Percentiles rank a stretch among this genome's conserved stretches.
Evolutionary conservation across 495 filamentous ascomycete species (phyloP).

Genomic region (Aspergillus funiculosus): DNA sequence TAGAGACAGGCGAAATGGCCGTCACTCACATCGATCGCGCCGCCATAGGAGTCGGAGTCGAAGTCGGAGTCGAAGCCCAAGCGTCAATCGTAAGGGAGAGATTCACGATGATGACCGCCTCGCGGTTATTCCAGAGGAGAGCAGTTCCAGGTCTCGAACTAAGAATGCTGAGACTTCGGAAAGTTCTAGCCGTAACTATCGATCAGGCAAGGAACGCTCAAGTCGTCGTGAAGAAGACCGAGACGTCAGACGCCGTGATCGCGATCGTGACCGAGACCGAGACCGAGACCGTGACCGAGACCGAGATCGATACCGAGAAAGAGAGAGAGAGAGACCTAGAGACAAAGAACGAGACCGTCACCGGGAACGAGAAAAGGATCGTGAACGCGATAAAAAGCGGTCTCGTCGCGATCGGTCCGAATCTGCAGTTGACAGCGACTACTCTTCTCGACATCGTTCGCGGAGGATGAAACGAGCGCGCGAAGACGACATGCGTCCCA

Average conservation of each 20-base stretch:
- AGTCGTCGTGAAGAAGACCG: conserved; percentile 36
- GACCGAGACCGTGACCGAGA: conserved; percentile 44
- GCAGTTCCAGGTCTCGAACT: conserved; percentile 14
- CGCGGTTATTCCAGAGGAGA: conserved; percentile 19
- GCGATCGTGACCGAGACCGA: conserved; percentile 38
- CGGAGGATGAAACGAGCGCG: conserved; percentile 35
- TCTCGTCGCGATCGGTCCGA: conserved; percentile 48
- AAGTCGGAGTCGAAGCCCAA: conserved; percentile 25
- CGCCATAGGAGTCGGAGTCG: conserved; percentile 42
- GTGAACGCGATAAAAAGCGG: conserved; percentile 50
- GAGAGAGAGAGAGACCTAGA: conserved; percentile 41
- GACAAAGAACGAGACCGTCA: conserved; percentile 43
- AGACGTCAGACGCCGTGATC: conserved; percentile 19
- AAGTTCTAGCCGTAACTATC: conserved; percentile 19
- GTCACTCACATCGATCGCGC: conserved; percentile 32
- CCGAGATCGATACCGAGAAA: conserved; percentile 40
- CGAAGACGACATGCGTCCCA: conserved; percentile 26
- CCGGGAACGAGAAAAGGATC: conserved; percentile 19
- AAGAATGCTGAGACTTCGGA: conserved; percentile 17
- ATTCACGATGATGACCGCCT: conserved; percentile 23
- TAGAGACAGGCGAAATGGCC: conserved; percentile 39
- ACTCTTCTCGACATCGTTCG: conserved; percentile 35
- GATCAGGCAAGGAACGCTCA: conserved; percentile 35
- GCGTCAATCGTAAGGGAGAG: conserved; percentile 26
- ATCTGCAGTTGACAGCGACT: conserved; percentile 35